phyloP scores from a whole-genome alignment of 2,329 filamentous ascomycete genomes.

The Botrytis fragariae region DNA sequence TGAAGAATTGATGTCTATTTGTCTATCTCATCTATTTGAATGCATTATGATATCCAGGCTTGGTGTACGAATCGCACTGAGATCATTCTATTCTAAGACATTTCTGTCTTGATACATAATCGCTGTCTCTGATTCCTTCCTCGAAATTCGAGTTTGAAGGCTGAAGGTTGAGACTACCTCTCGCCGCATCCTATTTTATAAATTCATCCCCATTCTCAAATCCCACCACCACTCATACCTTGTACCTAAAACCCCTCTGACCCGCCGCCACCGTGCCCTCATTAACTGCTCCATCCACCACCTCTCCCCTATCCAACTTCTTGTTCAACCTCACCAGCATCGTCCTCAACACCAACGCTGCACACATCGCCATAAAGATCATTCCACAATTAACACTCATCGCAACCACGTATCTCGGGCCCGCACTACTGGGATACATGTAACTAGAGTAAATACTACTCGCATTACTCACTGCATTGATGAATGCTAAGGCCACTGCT shows the following conservation, averaged over 20 bases:
- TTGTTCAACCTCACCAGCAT: conserved; percentile 65
- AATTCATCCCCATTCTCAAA: background rate
- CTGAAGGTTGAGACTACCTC: background rate
- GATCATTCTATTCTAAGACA: background rate
- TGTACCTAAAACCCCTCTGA: conserved; percentile 18
- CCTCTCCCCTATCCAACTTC: conserved; percentile 62
- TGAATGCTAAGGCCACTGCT: conserved; percentile 68
- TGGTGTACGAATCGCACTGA: too few species aligned
- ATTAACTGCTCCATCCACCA: conserved; percentile 43
- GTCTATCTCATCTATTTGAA: background rate
- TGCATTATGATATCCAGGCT: background rate
- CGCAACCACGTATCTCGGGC: conserved; percentile 42
- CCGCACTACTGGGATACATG: conserved; percentile 39
- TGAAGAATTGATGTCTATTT: background rate
- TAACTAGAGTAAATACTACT: conserved; percentile 64
- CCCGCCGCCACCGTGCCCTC: conserved; percentile 11
- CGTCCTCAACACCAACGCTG: conserved; percentile 60
- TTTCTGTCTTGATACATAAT: background rate
- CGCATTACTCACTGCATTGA: conserved; percentile 70
- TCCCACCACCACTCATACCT: background rate
- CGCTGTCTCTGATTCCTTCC: background rate
- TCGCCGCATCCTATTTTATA: background rate
- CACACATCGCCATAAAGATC: conserved; percentile 60
- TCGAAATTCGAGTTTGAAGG: background rate
- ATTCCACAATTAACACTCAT: conserved; percentile 69